phyloP scores from a whole-genome alignment of 768 basidiomycete species.

The Hygrocybe coccinea region DNA sequence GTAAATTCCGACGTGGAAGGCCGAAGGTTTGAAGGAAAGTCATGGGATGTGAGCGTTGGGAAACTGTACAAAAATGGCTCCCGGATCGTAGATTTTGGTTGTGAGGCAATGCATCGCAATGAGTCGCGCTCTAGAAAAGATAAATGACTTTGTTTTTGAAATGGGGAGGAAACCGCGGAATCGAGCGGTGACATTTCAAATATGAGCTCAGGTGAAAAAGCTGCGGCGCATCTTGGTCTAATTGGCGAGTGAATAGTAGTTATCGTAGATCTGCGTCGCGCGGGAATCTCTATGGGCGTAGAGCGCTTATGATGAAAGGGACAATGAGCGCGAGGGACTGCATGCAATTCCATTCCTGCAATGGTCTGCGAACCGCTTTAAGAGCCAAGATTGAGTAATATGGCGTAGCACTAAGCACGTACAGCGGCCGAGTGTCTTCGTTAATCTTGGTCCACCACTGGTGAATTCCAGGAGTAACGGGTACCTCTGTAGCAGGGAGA shows the following conservation, averaged over 20 bases:
- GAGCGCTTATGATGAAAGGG: slow-evolving; percentile 26
- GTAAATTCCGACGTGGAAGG: slow-evolving; percentile 9
- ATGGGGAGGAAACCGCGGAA: slow-evolving; percentile 24
- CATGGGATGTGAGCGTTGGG: slow-evolving; percentile 25
- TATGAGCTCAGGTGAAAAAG: slow-evolving; percentile 46
- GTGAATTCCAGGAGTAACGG: too few species aligned
- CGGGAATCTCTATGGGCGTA: slow-evolving; percentile 45
- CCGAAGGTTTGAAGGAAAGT: slow-evolving; percentile 3
- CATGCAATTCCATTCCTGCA: neutral
- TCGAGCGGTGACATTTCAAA: slow-evolving; percentile 48
- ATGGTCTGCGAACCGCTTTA: too few species aligned
- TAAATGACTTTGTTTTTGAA: slow-evolving; percentile 15
- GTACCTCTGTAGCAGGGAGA: too few species aligned
- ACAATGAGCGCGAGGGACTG: neutral
- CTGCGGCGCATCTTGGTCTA: slow-evolving; percentile 24
- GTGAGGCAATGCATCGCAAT: neutral
- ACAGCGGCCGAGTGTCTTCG: too few species aligned
- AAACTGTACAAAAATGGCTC: slow-evolving; percentile 41
- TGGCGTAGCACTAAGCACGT: too few species aligned
- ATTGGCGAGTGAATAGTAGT: neutral
- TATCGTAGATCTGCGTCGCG: slow-evolving; percentile 24
- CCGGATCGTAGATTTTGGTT: slow-evolving; percentile 14
- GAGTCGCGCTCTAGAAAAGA: slow-evolving; percentile 14
- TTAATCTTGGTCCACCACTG: too few species aligned
- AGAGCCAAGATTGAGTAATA: too few species aligned